phyloP scores from a whole-genome alignment of 164 flowering plant genomes.

The Malania oleifera region DNA sequence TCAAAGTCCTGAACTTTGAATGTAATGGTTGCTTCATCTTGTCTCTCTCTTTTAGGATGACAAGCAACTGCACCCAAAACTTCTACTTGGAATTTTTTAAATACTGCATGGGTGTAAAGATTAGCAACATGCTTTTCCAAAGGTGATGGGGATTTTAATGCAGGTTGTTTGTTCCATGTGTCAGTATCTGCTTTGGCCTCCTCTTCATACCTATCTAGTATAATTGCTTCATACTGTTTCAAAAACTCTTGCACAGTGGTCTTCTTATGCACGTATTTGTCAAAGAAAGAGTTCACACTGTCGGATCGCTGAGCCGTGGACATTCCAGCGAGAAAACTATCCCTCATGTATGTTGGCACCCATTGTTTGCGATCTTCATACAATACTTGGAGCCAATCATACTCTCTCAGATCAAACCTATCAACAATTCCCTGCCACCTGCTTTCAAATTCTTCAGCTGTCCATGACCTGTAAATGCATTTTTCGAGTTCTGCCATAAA shows the following conservation, averaged over 20 bases:
- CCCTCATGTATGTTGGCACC: slow-evolving; percentile 21
- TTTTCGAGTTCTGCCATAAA: slow-evolving; percentile 13
- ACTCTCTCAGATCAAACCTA: slow-evolving; percentile 13
- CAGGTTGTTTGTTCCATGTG: slow-evolving; percentile 18
- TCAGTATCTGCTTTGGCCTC: slow-evolving; percentile 18
- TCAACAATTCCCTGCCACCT: slow-evolving; percentile 19
- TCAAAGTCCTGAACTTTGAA: slow-evolving; percentile 20
- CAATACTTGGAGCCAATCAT: slow-evolving; percentile 13
- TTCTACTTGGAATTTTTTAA: slow-evolving; percentile 21
- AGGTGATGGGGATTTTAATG: slow-evolving; percentile 22
- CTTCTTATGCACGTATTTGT: slow-evolving; percentile 24
- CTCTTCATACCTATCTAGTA: slow-evolving; percentile 25
- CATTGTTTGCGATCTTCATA: slow-evolving; percentile 19
- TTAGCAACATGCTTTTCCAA: slow-evolving; percentile 17
- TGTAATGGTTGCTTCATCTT: slow-evolving; percentile 10
- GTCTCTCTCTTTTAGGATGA: slow-evolving; percentile 14
- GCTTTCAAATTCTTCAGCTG: slow-evolving; percentile 18
- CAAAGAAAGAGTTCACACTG: slow-evolving; percentile 24
- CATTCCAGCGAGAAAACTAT: slow-evolving; percentile 20
- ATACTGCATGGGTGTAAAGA: slow-evolving; percentile 17
- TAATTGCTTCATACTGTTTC: slow-evolving; percentile 16
- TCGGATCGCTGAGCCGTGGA: slow-evolving; percentile 17
- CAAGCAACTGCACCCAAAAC: slow-evolving; percentile 24
- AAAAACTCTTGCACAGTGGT: slow-evolving; percentile 20
- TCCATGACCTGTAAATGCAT: slow-evolving; percentile 19